Conservation (phyloP, 495 filamentous ascomycete genomes). For the Lophiotrema nucula region DNA sequence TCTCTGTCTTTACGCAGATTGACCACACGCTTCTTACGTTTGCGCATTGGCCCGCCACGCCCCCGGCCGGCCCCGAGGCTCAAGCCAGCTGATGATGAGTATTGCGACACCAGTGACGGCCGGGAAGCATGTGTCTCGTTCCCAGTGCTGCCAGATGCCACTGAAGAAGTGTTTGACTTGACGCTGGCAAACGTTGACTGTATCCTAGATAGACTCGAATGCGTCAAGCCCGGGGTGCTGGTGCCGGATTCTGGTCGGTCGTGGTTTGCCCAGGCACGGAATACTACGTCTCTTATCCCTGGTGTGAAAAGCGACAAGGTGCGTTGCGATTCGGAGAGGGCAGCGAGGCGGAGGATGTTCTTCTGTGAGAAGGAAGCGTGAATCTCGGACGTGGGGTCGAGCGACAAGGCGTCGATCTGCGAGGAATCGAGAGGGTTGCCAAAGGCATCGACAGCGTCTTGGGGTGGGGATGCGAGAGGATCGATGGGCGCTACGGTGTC, state of each 20-base stretch:
- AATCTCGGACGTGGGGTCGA: conserved; percentile 71
- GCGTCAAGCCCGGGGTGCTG: conserved; percentile 35
- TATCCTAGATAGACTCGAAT: conserved; percentile 39
- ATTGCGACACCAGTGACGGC: conserved; percentile 28
- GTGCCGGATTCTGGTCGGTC: conserved; percentile 65
- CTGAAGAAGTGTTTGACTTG: conserved; percentile 30
- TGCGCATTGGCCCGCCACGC: conserved; percentile 63
- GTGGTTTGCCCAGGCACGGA: conserved; percentile 83
- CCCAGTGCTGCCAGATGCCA: conserved; percentile 31
- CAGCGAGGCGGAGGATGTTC: conserved; percentile 73
- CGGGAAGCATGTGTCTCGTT: conserved; percentile 25
- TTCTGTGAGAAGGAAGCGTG: conserved; percentile 88
- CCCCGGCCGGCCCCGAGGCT: conserved; percentile 62
- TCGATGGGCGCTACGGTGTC: conserved; percentile 60
- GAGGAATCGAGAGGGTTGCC: conserved; percentile 67
- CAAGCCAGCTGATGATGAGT: conserved; percentile 55
- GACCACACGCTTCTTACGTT: conserved; percentile 90
- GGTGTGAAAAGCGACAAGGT: conserved; percentile 88
- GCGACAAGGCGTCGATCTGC: conserved; percentile 69
- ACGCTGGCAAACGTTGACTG: conserved; percentile 38
- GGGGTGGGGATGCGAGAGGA: conserved; percentile 74
- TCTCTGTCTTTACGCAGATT: conserved; percentile 69
- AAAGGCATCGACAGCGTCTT: conserved; percentile 71
- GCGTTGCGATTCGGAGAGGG: conserved; percentile 75
- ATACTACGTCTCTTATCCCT: conserved; percentile 76